Evolutionary conservation across 1,139 yeast genomes (phyloP).

Genomic region (Protomyces inundatus): DNA sequence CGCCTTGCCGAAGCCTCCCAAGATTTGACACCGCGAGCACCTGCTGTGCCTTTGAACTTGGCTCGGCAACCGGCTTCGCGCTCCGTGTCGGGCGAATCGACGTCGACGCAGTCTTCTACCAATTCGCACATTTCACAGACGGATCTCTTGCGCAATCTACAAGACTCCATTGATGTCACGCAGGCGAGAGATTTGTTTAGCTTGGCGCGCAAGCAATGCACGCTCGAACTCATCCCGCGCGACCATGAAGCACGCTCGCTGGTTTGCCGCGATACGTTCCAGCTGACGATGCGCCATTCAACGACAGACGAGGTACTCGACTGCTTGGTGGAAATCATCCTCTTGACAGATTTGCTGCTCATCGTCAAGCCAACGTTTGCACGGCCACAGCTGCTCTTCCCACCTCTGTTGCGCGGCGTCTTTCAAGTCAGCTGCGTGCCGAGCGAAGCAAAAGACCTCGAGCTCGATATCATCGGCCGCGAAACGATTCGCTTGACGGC

Average conservation of each 20-base stretch:
- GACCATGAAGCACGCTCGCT: conserved; percentile 1
- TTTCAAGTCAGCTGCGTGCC: conserved; percentile 14
- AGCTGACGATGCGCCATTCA: not conserved
- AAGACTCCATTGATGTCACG: not conserved
- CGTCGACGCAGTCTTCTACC: conserved; percentile 25
- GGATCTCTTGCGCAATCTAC: conserved; percentile 15
- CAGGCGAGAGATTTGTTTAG: conserved; percentile 13
- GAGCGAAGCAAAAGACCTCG: conserved; percentile 1
- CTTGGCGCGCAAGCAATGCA: conserved; percentile 1
- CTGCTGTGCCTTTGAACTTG: not conserved
- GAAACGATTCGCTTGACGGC: conserved; percentile 23
- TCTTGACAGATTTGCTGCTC: conserved; percentile 17
- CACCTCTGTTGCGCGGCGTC: conserved; percentile 21
- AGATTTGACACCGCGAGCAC: not conserved
- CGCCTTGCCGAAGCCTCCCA: not conserved
- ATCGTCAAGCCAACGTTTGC: conserved; percentile 9
- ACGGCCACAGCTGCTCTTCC: conserved; percentile 17
- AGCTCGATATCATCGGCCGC: conserved; percentile 19
- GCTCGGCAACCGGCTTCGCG: conserved; percentile 7
- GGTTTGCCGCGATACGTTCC: conserved; percentile 19
- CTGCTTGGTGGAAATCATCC: conserved; percentile 15
- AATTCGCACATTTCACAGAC: conserved; percentile 10
- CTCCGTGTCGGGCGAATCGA: conserved; percentile 20
- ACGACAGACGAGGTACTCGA: conserved; percentile 1
- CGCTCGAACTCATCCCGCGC: conserved; percentile 8